phyloP scores from a whole-genome alignment of 805 yeast species.

The Lipomyces chichibuensis region DNA sequence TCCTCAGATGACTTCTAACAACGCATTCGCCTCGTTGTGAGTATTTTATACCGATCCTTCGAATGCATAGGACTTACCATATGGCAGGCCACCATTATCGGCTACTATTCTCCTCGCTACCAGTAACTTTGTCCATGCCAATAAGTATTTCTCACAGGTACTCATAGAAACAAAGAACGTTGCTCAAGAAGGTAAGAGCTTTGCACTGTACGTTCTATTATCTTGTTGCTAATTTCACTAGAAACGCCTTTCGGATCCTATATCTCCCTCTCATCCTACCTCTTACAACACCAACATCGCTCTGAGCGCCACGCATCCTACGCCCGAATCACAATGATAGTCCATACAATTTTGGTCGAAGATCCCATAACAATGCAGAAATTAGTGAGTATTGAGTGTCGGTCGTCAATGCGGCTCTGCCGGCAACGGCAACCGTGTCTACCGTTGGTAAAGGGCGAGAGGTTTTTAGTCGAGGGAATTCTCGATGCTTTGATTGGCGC shows the following conservation, averaged over 20 bases:
- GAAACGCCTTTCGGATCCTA: conserved; percentile 41
- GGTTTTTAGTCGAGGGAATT: conserved; percentile 43
- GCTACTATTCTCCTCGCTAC: conserved; percentile 37
- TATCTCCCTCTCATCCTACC: conserved; percentile 41
- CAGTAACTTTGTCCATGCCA: conserved; percentile 45
- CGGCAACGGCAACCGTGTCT: conserved; percentile 39
- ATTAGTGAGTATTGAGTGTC: conserved; percentile 15
- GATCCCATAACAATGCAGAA: conserved; percentile 28
- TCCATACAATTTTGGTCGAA: conserved; percentile 43
- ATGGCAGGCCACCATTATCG: conserved; percentile 21
- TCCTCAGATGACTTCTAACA: conserved; percentile 11
- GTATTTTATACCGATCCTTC: background rate
- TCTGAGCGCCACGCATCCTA: conserved; percentile 39
- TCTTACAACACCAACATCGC: conserved; percentile 41
- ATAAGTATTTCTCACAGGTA: conserved; percentile 43
- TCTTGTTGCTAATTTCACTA: conserved; percentile 3
- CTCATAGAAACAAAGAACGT: conserved; percentile 38
- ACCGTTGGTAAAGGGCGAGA: conserved; percentile 38
- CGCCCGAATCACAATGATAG: conserved; percentile 41
- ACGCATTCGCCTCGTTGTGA: conserved; percentile 20
- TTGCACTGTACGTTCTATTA: background rate
- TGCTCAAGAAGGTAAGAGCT: conserved; percentile 20
- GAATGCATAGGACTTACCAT: background rate
- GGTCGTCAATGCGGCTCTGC: conserved; percentile 26
- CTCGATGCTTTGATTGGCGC: conserved; percentile 43